phyloP scores from a whole-genome alignment of 2,329 filamentous ascomycete species.

The Bipolaris zeicola region DNA sequence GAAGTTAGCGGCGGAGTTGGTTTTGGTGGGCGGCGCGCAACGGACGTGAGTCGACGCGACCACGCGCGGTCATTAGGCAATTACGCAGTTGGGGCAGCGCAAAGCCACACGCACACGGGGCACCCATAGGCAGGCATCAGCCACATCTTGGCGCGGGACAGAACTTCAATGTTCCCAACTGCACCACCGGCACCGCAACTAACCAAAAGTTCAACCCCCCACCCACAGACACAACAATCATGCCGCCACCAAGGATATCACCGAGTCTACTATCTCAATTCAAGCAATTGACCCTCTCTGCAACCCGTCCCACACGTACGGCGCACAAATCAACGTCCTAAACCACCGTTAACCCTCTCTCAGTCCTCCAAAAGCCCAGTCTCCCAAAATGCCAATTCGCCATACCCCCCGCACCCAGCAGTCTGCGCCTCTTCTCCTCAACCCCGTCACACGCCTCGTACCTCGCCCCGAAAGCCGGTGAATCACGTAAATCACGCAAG shows the following conservation, averaged over 20 bases:
- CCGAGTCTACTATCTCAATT: conserved; percentile 44
- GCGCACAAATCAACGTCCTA: neutral
- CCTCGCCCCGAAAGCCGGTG: conserved; percentile 80
- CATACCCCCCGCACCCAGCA: conserved; percentile 30
- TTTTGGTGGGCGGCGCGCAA: conserved; percentile 10
- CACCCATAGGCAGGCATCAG: conserved; percentile 13
- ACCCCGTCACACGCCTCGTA: conserved; percentile 69
- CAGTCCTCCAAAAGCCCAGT: conserved; percentile 27
- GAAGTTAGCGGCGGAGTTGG: conserved; percentile 2
- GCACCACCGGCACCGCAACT: neutral
- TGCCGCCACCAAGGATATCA: conserved; percentile 50
- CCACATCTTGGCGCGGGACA: conserved; percentile 29
- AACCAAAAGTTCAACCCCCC: neutral
- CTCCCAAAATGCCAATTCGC: conserved; percentile 42
- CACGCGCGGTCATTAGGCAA: conserved; percentile 20
- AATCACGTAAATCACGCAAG: conserved; percentile 86
- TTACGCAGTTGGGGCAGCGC: conserved; percentile 1
- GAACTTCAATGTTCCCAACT: conserved; percentile 26
- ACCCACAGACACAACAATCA: conserved; percentile 25
- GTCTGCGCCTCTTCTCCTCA: conserved; percentile 71
- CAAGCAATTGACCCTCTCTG: conserved; percentile 33
- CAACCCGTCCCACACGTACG: conserved; percentile 33
- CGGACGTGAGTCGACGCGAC: conserved; percentile 27
- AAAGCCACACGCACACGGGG: conserved; percentile 13
- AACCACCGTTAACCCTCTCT: conserved; percentile 11